Base-by-base conservation (phyloP, 2,329 filamentous ascomycete genomes). In the Trichoderma koningii region DNA sequence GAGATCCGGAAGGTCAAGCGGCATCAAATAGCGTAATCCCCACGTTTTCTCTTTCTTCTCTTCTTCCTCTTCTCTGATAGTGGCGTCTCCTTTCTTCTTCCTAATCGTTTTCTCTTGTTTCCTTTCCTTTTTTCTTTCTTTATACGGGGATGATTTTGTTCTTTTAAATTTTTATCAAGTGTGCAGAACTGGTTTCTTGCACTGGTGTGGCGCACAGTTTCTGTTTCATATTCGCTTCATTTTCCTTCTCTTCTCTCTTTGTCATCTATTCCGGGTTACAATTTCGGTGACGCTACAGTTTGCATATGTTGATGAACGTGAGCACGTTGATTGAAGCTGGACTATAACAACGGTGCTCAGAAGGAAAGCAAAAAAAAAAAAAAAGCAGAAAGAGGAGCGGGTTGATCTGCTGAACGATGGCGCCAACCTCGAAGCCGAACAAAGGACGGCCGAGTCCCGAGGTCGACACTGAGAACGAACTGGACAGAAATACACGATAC, bases 41-140 rank as follows among this genome's bases (percentile, higher is more conserved):
- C 57, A 64, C 70, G 60, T 61, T 67, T 62, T 53, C 41, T 60
- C 67, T 63, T 63, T 64, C 66, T 67, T 61, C 68, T 62, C 68
- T 66, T 60, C 53, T 66, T 60, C 63, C 66, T 68, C 57, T 38
- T 61, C 38, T 34, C 44, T 44, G 38, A 62, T n/a, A 62, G 48
- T 34, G 57, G 42, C 14, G 23, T 51, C 38, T 28, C 17, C 64
- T 66, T 42, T 68, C 67, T 66, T 63, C 61, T 57, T 56, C 56
- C 48, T 61, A 34, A 28, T 38, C 21, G 42, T 42, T 61, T 34
- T 7, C 9, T 17, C 30, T 34, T 10, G 30, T 26, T 23, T 45
- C 15, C n/a, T 30, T 47, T 28, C 17, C 44, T 47, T 26, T 61
- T 62, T 42, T 26, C 19, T 34, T 62, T 14, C 15, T 21, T n/a